Base-by-base conservation (phyloP, 352 stramenopile species). In the Globisporangium nodosum region DNA sequence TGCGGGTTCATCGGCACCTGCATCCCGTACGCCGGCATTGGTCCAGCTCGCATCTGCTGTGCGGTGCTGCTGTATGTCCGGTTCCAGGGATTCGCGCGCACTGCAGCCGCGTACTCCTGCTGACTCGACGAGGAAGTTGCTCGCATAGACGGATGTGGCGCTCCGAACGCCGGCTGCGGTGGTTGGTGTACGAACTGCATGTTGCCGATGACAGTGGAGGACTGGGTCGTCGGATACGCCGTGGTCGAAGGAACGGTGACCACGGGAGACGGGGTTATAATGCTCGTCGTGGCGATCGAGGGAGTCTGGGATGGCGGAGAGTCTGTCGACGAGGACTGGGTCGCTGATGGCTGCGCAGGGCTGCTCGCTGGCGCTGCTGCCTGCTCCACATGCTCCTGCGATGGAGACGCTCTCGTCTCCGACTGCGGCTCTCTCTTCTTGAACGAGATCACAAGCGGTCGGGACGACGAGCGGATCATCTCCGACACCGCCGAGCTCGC, bases 381-480 rank as follows among this genome's bases (percentile, higher is more conserved):
- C 37, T 43, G 11, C 37, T 13, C 3, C 5, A 27, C 24, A 27
- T 27, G 24, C 24, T 27, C 24, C 39, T 43, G 39, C 1, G 39
- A 43, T 16, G 39, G 1, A 13, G 43, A 24, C 18, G 16, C 42
- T 48, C 6, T 30, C 43, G 15, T 49, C n/a, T 4, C 18, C 43
- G 43, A 12, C 43, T 16, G 0, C 7, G 2, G 1, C n/a, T 16
- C 16, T 24, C n/a, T 21, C 43, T 49, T 49, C 43, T 16, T 46
- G 49, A 91, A 76, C 31, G 63, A 71, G 31, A 91, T 63, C 18
- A 49, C 60, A 8, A 91, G 61, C 5, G 81, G 81, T 4, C 81
- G 69, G 15, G 64, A 60, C 27, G 66, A 33, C 15, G 64, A 63
- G 21, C 68, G 66, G 52, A 91, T 89, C 45, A 87, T 48, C 15